Evolutionary conservation across 805 yeast genomes (phyloP).

Genomic region (Suhomyces kilbournensis): DNA sequence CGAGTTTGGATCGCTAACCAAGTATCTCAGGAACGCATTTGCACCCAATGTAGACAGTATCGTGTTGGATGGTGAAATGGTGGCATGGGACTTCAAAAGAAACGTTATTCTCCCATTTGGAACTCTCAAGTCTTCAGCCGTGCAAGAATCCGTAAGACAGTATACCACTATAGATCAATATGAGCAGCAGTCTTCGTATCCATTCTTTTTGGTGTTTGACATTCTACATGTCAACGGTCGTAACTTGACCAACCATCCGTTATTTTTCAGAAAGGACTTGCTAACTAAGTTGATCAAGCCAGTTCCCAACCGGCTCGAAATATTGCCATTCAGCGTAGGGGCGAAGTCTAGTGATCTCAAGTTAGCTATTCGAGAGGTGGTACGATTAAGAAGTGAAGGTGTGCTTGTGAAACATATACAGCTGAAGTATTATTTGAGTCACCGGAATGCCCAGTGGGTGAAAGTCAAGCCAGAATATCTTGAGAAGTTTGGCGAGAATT

Average conservation of each 20-base stretch:
- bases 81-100: constrained; percentile 69
- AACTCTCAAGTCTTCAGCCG: constrained; percentile 67
- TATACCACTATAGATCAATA: constrained; percentile 35
- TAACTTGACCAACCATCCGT: constrained; percentile 52
- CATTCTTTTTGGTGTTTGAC: constrained; percentile 69
- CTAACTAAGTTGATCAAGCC: constrained; percentile 47
- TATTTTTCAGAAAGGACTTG: constrained; percentile 54
- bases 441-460: constrained; percentile 67
- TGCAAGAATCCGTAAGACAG: constrained; percentile 46
- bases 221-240: constrained; percentile 65
- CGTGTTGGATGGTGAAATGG: constrained; percentile 89
- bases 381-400: constrained; percentile 73
- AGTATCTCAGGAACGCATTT: constrained; percentile 43
- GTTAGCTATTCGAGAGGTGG: constrained; percentile 52
- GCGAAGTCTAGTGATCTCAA: constrained; percentile 51
- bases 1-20: constrained; percentile 53
- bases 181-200: constrained; percentile 39
- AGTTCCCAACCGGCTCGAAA: constrained; percentile 47
- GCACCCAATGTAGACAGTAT: constrained; percentile 34
- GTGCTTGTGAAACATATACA: constrained; percentile 66
- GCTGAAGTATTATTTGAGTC: constrained; percentile 59
- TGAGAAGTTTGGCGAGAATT: constrained; percentile 79
- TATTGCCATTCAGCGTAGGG: constrained; percentile 42
- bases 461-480: constrained; percentile 91
- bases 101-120: constrained; percentile 73